Percentiles rank a stretch among this genome's conserved stretches.
Conservation (phyloP, 352 stramenopile species). For the Globisporangium viniferum region DNA sequence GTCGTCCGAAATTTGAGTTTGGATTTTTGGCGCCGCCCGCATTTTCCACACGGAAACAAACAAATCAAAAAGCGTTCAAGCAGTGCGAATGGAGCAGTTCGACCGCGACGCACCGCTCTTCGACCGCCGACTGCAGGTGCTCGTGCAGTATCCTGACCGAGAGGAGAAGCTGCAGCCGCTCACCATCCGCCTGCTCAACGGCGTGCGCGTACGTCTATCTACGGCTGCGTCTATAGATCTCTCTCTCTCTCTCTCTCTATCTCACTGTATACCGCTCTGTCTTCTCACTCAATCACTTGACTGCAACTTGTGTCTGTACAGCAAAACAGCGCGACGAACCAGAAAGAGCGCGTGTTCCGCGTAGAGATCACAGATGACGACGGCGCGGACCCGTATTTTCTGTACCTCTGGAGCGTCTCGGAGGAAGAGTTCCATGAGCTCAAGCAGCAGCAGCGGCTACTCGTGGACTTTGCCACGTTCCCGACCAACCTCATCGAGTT, state of each 20-base stretch:
- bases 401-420: constrained; percentile 91
- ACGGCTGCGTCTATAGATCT: background rate
- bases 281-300: background rate
- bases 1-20: constrained; percentile 5
- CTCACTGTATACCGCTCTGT: background rate
- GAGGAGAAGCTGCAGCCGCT: constrained; percentile 76
- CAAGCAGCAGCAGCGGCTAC: constrained; percentile 90
- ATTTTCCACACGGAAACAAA: background rate
- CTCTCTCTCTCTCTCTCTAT: background rate
- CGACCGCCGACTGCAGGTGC: constrained; percentile 77
- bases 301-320: constrained; percentile 9
- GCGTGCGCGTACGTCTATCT: constrained; percentile 57
- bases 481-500: constrained; percentile 92
- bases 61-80: background rate
- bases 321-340: constrained; percentile 73
- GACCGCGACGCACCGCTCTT: constrained; percentile 80
- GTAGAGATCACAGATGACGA: constrained; percentile 94
- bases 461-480: constrained; percentile 93
- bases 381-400: constrained; percentile 88
- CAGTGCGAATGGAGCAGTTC: constrained; percentile 65
- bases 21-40: background rate
- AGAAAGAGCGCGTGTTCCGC: constrained; percentile 88
- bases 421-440: constrained; percentile 95
- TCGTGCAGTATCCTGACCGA: constrained; percentile 77
- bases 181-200: constrained; percentile 73